Conservation (phyloP, 2,329 filamentous ascomycete species). For the Coniochaeta hoffmannii region DNA sequence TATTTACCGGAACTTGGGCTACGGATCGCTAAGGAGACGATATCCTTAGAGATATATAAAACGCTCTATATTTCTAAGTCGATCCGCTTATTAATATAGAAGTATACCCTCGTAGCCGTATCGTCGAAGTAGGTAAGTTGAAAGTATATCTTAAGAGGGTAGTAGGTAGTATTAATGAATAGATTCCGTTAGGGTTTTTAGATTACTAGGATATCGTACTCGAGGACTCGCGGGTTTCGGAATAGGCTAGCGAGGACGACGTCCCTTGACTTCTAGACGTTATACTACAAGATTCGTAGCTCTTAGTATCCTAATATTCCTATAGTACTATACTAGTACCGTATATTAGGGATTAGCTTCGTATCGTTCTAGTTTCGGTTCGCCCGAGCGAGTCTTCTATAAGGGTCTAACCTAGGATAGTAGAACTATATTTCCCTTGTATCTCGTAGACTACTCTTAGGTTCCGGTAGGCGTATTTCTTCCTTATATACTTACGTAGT, state of each 20-base stretch:
- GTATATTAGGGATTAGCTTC: too few relatives aligned
- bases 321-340: too few relatives aligned
- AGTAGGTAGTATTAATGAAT: constrained; percentile 14
- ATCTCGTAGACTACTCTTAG: too few relatives aligned
- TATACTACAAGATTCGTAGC: constrained; percentile 18
- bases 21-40: constrained; percentile 7
- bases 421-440: too few relatives aligned
- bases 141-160: constrained; percentile 12
- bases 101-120: constrained; percentile 10
- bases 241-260: constrained; percentile 16
- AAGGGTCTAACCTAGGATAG: too few relatives aligned
- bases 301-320: constrained; percentile 4
- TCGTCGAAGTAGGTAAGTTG: constrained; percentile 13
- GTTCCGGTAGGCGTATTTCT: too few relatives aligned
- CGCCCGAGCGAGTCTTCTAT: too few relatives aligned
- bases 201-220: constrained; percentile 17
- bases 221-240: constrained; percentile 7
- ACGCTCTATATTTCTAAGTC: constrained; percentile 11
- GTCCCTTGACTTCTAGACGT: constrained; percentile 14
- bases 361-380: too few relatives aligned
- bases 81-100: constrained; percentile 8
- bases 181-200: constrained; percentile 17
- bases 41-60: constrained; percentile 10
- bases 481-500: too few relatives aligned
- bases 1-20: constrained; percentile 3